These are phyloP conservation scores for Triticum urartu DNA, from an alignment of 176 grass and related monocot genomes.

Conservation along the genomic window DNA sequence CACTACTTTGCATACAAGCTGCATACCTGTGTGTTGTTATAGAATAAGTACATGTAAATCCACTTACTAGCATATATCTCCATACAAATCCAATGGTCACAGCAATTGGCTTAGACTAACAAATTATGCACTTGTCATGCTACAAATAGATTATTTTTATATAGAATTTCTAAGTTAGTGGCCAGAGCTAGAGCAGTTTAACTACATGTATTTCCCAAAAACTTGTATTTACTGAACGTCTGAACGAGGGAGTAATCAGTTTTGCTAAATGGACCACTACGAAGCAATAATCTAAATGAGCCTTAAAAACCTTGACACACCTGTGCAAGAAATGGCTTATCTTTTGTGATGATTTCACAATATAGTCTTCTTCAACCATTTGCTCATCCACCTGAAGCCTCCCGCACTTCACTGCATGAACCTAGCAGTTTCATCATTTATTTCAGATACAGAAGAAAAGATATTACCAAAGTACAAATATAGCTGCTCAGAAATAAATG, in stretches of 20 bases:
- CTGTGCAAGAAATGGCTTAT: constrained; percentile 97
- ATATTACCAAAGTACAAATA: neutral
- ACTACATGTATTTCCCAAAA: neutral
- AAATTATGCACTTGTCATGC: neutral
- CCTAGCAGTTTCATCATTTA: constrained; percentile 46
- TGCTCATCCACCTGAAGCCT: constrained; percentile 89
- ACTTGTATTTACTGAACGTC: neutral
- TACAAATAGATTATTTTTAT: neutral
- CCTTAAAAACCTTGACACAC: constrained; percentile 32
- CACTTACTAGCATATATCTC: neutral
- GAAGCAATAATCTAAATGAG: neutral
- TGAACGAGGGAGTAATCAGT: neutral
- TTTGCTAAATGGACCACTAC: neutral
- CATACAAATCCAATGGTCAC: neutral
- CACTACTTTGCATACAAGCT: neutral
- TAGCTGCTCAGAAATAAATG: neutral
- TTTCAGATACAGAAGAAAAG: constrained; percentile 9
- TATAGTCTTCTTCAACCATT: constrained; percentile 56
- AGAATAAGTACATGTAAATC: neutral
- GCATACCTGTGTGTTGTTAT: neutral
- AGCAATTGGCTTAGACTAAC: neutral
- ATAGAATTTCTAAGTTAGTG: neutral
- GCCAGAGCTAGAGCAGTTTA: neutral
- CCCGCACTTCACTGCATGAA: constrained; percentile 69
- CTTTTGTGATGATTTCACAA: constrained; percentile 73